Conservation (phyloP, 2,329 filamentous ascomycete genomes). For the Plectosphaerella plurivora region DNA sequence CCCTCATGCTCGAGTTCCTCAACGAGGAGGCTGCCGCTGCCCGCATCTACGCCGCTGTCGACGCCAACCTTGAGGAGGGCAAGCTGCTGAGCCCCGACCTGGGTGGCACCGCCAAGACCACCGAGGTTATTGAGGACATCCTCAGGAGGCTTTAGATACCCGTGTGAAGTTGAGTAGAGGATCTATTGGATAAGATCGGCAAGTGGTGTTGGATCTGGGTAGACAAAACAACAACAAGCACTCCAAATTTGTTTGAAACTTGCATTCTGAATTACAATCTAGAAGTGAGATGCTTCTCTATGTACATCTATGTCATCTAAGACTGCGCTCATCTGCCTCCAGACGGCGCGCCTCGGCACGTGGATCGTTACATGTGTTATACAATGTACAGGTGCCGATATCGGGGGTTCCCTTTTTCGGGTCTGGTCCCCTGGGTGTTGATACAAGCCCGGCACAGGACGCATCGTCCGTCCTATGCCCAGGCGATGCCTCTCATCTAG, state of each 20-base stretch:
- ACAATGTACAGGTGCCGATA: neutral
- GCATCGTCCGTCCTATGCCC: too few species aligned
- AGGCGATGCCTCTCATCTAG: neutral
- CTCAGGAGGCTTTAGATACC: constrained; percentile 64
- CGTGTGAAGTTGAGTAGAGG: neutral
- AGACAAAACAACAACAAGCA: neutral
- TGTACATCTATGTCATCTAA: neutral
- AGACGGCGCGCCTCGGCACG: neutral
- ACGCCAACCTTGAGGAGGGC: constrained; percentile 82
- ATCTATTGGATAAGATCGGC: neutral
- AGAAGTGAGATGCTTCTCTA: neutral
- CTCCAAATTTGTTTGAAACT: neutral
- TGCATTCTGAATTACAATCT: neutral
- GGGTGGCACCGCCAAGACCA: constrained; percentile 79
- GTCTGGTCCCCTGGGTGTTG: neutral
- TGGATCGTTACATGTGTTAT: neutral
- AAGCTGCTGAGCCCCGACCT: constrained; percentile 83
- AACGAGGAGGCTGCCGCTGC: constrained; percentile 82
- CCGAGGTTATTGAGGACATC: constrained; percentile 84
- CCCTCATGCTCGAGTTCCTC: constrained; percentile 94
- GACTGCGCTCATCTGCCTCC: neutral
- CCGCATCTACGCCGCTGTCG: constrained; percentile 86
- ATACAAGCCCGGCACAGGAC: too few species aligned
- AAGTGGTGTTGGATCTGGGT: neutral
- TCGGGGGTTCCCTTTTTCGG: neutral